Percentiles rank a stretch among this genome's conserved stretches.
These are phyloP conservation scores for Xylariaceae sp. DNA, from an alignment of 2,329 filamentous ascomycete species.

Conservation along the genomic window DNA sequence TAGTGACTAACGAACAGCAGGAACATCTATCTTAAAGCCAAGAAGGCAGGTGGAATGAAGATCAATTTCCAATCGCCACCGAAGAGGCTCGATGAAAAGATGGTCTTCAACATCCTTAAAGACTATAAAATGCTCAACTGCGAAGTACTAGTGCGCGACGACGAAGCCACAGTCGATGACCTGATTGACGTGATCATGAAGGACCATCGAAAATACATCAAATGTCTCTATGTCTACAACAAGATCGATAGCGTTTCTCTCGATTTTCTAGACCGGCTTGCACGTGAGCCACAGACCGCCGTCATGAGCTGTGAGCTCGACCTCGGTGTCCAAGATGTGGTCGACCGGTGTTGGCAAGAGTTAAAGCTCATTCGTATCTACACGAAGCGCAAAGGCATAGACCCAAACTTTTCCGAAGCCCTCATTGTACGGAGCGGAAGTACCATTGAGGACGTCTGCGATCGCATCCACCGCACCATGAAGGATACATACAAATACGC, in stretches of 20 bases:
- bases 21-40: slow-evolving; percentile 95
- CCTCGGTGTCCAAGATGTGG: slow-evolving; percentile 86
- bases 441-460: slow-evolving; percentile 94
- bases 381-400: slow-evolving; percentile 90
- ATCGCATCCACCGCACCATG: slow-evolving; percentile 85
- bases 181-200: slow-evolving; percentile 99
- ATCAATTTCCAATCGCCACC: slow-evolving; percentile 91
- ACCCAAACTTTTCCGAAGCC: slow-evolving; percentile 86
- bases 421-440: slow-evolving; percentile 86
- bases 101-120: slow-evolving; percentile 94
- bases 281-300: slow-evolving; percentile 86
- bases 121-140: slow-evolving; percentile 99
- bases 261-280: slow-evolving; percentile 87
- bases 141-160: slow-evolving; percentile 91
- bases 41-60: slow-evolving; percentile 97
- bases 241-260: slow-evolving; percentile 95
- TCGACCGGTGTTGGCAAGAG: slow-evolving; percentile 94
- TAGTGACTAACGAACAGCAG: slow-evolving; percentile 38
- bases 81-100: slow-evolving; percentile 92
- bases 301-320: slow-evolving; percentile 98
- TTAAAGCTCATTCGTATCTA: slow-evolving; percentile 86
- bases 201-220: slow-evolving; percentile 96
- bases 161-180: slow-evolving; percentile 93
- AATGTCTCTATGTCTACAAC: slow-evolving; percentile 96
- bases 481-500: slow-evolving; percentile 99